phyloP scores from a whole-genome alignment of 2,329 filamentous ascomycete genomes.

The Fusarium scirpi region DNA sequence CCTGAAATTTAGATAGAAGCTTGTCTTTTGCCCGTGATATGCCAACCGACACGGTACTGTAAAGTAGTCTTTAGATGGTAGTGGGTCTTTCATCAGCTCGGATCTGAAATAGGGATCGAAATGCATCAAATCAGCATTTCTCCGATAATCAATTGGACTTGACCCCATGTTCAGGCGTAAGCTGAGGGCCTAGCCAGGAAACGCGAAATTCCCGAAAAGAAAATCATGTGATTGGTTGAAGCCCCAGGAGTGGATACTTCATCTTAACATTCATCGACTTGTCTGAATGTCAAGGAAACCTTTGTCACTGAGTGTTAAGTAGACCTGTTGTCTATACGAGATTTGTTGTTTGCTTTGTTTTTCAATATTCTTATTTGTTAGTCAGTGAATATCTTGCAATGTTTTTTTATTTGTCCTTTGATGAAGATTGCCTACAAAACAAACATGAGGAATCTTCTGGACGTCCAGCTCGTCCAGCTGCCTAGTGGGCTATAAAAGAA shows the following conservation, averaged over 20 bases:
- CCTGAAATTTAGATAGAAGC: neutral
- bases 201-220: neutral
- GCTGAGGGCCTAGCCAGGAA: neutral
- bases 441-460: neutral
- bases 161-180: neutral
- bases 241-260: neutral
- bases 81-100: neutral
- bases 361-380: neutral
- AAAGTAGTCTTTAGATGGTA: neutral
- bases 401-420: neutral
- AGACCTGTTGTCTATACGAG: neutral
- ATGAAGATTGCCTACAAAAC: neutral
- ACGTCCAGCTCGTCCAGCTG: neutral
- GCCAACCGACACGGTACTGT: neutral
- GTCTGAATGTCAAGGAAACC: neutral
- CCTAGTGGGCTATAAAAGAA: neutral
- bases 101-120: neutral
- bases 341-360: neutral
- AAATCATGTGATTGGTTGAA: neutral
- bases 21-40: neutral
- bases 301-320: neutral
- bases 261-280: neutral
- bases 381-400: neutral
- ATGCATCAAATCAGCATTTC: neutral
- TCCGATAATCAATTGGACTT: neutral